Evolutionary conservation across 805 yeast genomes (phyloP), one percentile per base, ranked within the genome.

Genomic region (Maudiozyma serrabonitensis): DNA sequence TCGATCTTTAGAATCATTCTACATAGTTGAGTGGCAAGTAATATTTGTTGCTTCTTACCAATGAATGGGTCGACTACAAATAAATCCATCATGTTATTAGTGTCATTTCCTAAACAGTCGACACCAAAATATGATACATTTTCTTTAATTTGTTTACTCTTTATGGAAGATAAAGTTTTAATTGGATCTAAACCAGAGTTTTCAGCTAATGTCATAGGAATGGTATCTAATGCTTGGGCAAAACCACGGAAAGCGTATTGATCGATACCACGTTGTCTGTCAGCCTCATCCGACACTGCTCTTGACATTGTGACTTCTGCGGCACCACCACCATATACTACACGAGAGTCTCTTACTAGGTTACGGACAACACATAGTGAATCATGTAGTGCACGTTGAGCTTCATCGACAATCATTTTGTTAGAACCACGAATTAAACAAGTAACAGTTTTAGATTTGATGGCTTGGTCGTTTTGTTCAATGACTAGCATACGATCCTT

Each of bases 321-420:
- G 21, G 99, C 95, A 57, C 99, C 99, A 59, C 99, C 99, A 55
- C 99, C 99, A 63, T 93, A 93, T n/a, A 95, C 97, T 43, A 93
- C 87, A 68, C 96, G 79, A 66, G 81, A 84, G 68, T 95, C 98
- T 61, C 83, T 80, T 46, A 95, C 84, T 65, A 93, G 78, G 71
- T 93, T 95, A 72, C 99, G 85, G 28, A 93, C 99, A 43, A 95
- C 99, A 72, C 99, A 91, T 50, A 93, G 73, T 8, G 99, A 87
- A 67, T 93, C 99, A 62, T 93, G 98, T 51, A 93, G 75, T 1
- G 99, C 97, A 68, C 99, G 84, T 56, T 87, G 80, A 47, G 96
- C 95, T 72, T 93, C 99, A 62, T 91, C 99, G 31, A 87, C 91
- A 61, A 95, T 88, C 99, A 93, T 95, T 69, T 87, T 90, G 70